These are phyloP conservation scores for Dianthus caryophyllus DNA, from an alignment of 148 eudicot species.

Conservation along the genomic window DNA sequence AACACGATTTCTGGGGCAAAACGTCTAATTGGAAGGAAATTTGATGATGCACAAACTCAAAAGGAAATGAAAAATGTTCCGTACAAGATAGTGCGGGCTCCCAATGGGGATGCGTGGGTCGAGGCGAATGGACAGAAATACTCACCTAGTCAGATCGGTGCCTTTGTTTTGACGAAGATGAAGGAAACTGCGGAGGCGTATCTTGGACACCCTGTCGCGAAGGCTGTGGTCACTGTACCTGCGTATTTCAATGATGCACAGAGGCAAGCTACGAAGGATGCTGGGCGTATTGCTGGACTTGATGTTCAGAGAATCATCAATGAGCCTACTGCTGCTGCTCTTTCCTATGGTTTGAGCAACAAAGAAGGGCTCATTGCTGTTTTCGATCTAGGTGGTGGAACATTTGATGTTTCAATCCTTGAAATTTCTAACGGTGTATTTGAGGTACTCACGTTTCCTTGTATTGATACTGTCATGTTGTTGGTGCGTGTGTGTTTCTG, in stretches of 20 bases:
- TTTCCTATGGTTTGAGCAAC: conserved; percentile 81
- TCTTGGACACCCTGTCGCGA: conserved; percentile 66
- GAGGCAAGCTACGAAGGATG: conserved; percentile 89
- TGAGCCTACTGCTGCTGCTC: conserved; percentile 78
- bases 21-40: conserved; percentile 83
- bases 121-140: conserved; percentile 89
- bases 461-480: neutral
- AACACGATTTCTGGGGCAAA: conserved; percentile 80
- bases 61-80: conserved; percentile 97
- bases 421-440: conserved; percentile 94
- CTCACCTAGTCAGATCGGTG: conserved; percentile 92
- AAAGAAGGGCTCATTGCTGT: conserved; percentile 94
- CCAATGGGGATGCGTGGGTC: conserved; percentile 98
- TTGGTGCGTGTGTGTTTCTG: neutral
- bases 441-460: conserved; percentile 52
- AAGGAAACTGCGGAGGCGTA: conserved; percentile 95
- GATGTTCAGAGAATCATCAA: too few species aligned
- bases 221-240: conserved; percentile 88
- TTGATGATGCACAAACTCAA: conserved; percentile 79
- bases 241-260: conserved; percentile 97
- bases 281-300: too few species aligned
- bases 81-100: conserved; percentile 72
- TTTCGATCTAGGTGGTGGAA: conserved; percentile 97
- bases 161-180: conserved; percentile 86
- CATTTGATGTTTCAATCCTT: conserved; percentile 90